Evolutionary conservation across 2,329 filamentous ascomycete genomes (phyloP).

Genomic region (Pseudogymnoascus sp.): DNA sequence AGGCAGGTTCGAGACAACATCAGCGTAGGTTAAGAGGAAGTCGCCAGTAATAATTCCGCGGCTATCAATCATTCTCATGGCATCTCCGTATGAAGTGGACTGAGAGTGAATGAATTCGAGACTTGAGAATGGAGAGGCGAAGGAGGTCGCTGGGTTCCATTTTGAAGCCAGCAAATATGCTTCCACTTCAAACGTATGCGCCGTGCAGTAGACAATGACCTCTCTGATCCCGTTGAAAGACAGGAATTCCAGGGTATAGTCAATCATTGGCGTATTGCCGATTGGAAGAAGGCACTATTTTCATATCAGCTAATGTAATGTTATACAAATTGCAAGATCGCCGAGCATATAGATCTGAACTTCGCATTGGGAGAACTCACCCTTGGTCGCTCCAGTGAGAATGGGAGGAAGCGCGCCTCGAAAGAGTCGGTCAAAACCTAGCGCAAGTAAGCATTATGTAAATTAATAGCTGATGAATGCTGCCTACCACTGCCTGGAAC

Average conservation of each 20-base stretch:
- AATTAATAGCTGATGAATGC: neutral
- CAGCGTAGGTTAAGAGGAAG: slow-evolving; percentile 87
- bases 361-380: slow-evolving; percentile 41
- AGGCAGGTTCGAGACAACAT: slow-evolving; percentile 81
- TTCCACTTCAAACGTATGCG: slow-evolving; percentile 80
- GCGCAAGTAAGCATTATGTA: slow-evolving; percentile 13
- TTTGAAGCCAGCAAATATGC: slow-evolving; percentile 74
- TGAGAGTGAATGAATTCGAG: slow-evolving; percentile 80
- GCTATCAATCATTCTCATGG: slow-evolving; percentile 86
- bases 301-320: slow-evolving; percentile 18
- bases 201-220: slow-evolving; percentile 84
- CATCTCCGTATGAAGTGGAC: slow-evolving; percentile 82
- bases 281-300: slow-evolving; percentile 79
- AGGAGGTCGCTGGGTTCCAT: slow-evolving; percentile 63
- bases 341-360: neutral
- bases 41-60: slow-evolving; percentile 79
- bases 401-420: slow-evolving; percentile 82
- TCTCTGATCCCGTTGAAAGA: slow-evolving; percentile 93
- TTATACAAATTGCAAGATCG: neutral
- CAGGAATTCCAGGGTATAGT: slow-evolving; percentile 95
- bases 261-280: slow-evolving; percentile 88
- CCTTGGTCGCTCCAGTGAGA: slow-evolving; percentile 80
- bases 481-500: slow-evolving; percentile 29
- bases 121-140: slow-evolving; percentile 60
- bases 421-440: slow-evolving; percentile 91